phyloP scores from a whole-genome alignment of 2,329 filamentous ascomycete genomes.

The Penicillium sp. region DNA sequence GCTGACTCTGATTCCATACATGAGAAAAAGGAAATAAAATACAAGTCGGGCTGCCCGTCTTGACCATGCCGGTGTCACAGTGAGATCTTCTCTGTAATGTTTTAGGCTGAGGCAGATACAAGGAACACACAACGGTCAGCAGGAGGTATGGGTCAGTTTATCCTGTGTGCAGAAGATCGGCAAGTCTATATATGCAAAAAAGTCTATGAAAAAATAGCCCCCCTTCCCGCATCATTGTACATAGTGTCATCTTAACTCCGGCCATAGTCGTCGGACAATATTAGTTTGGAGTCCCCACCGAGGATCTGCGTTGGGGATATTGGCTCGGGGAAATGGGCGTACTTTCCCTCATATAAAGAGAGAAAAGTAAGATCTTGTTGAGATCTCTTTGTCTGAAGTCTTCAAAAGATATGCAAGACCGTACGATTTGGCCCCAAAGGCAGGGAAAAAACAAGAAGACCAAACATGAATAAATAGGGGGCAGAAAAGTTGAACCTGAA shows the following conservation, averaged over 20 bases:
- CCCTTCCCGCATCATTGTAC: not conserved
- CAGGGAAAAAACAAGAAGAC: not conserved
- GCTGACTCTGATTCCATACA: not conserved
- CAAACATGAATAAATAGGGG: not conserved
- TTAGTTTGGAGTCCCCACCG: not conserved
- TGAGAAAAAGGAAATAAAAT: not conserved
- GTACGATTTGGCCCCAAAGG: not conserved
- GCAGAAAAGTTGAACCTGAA: not conserved
- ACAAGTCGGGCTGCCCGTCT: not conserved
- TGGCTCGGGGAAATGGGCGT: not conserved
- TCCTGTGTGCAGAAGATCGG: not conserved
- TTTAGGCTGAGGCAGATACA: slow-evolving; percentile 16
- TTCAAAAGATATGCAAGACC: not conserved
- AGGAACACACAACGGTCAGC: slow-evolving; percentile 8
- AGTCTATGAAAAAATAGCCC: not conserved
- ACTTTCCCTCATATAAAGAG: too few species aligned
- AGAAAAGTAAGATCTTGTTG: not conserved
- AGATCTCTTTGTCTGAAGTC: not conserved
- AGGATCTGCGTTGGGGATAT: not conserved
- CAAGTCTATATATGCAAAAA: not conserved
- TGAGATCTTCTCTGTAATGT: slow-evolving; percentile 7
- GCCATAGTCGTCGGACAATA: not conserved
- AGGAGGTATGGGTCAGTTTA: not conserved
- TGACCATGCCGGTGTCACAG: slow-evolving; percentile 5
- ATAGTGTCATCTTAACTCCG: not conserved